Conservation (phyloP, 2,329 filamentous ascomycete species). For the Phyllosticta ampelicida region DNA sequence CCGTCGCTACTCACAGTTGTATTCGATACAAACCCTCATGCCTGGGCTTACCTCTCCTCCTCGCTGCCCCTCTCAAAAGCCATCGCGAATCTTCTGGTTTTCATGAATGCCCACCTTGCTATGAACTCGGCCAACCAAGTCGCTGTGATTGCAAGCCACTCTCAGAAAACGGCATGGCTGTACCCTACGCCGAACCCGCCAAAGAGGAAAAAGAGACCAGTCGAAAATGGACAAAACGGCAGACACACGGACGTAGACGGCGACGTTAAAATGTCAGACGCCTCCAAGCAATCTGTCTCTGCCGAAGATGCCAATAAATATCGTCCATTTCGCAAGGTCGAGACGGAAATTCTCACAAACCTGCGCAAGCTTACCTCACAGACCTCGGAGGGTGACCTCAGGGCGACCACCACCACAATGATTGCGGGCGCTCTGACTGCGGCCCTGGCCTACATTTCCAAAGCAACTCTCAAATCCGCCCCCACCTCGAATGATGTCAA, state of each 20-base stretch:
- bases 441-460: conserved; percentile 83
- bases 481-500: conserved; percentile 28
- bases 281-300: conserved; percentile 16
- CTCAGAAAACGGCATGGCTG: conserved; percentile 76
- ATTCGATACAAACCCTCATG: conserved; percentile 91
- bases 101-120: conserved; percentile 91
- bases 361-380: conserved; percentile 60
- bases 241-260: conserved; percentile 1
- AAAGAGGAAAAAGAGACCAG: neutral
- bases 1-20: conserved; percentile 84
- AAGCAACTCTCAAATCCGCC: conserved; percentile 49
- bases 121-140: conserved; percentile 91
- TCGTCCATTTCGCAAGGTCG: conserved; percentile 79
- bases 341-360: conserved; percentile 65
- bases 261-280: conserved; percentile 10
- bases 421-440: conserved; percentile 85
- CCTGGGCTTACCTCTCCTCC: conserved; percentile 70
- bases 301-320: conserved; percentile 69
- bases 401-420: conserved; percentile 65
- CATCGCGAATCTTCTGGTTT: conserved; percentile 83
- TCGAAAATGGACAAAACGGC: conserved; percentile 3
- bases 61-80: conserved; percentile 72
- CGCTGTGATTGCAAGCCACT: conserved; percentile 81
- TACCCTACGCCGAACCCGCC: conserved; percentile 51
- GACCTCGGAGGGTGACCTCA: conserved; percentile 53